phyloP scores from a whole-genome alignment of 2,329 filamentous ascomycete genomes.

The Ceratocystis smalleyi region DNA sequence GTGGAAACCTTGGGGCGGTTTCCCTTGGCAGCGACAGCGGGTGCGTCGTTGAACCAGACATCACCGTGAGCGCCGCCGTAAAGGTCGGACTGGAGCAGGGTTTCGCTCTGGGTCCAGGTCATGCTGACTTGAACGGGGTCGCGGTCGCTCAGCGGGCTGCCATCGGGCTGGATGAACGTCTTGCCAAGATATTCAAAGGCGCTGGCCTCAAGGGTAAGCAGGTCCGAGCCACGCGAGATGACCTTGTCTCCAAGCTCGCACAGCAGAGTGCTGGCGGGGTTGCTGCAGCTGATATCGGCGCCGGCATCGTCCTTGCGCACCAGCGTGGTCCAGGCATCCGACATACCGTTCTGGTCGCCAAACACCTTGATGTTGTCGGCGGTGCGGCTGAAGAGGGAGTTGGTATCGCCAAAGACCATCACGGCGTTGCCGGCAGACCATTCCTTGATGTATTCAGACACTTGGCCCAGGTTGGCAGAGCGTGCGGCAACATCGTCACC shows the following conservation, averaged over 20 bases:
- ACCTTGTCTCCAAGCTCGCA: constrained; percentile 57
- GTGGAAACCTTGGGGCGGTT: constrained; percentile 25
- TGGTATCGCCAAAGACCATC: constrained; percentile 49
- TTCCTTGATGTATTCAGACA: constrained; percentile 39
- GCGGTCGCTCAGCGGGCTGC: constrained; percentile 45
- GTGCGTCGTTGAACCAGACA: constrained; percentile 40
- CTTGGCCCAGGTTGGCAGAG: constrained; percentile 43
- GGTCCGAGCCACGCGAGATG: constrained; percentile 39
- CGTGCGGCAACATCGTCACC: constrained; percentile 38
- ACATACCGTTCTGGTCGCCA: constrained; percentile 34
- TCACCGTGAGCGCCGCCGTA: constrained; percentile 34
- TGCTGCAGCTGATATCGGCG: constrained; percentile 36
- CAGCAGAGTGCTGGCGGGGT: constrained; percentile 35
- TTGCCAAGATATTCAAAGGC: constrained; percentile 39
- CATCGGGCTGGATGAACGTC: constrained; percentile 42
- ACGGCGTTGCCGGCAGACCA: constrained; percentile 46
- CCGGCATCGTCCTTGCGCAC: constrained; percentile 33
- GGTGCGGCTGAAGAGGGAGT: constrained; percentile 46
- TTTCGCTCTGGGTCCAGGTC: constrained; percentile 27
- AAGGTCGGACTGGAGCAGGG: constrained; percentile 30
- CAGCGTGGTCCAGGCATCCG: constrained; percentile 45
- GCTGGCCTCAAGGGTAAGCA: constrained; percentile 32
- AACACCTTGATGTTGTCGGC: constrained; percentile 40
- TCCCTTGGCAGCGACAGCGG: constrained; percentile 24
- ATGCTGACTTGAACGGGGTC: constrained; percentile 45